Evolutionary conservation across 2,329 filamentous ascomycete species (phyloP).

Genomic region (Arthrinium phaeospermum): DNA sequence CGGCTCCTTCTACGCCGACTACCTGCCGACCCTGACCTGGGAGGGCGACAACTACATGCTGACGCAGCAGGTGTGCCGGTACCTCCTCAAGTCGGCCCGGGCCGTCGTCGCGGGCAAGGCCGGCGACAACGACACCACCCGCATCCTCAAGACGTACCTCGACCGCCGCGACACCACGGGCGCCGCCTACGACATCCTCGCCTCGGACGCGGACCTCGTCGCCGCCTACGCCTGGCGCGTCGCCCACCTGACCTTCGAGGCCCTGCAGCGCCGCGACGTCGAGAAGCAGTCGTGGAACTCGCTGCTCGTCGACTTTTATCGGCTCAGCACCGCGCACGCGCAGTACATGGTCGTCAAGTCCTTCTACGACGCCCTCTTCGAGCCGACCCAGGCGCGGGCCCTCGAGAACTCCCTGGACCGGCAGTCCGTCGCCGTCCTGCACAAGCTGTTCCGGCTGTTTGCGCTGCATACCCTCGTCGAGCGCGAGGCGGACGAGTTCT

Average conservation of each 20-base stretch:
- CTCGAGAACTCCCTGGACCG: conserved; percentile 60
- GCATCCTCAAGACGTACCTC: conserved; percentile 69
- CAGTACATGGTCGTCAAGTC: conserved; percentile 82
- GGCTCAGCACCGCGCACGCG: conserved; percentile 74
- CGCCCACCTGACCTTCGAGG: conserved; percentile 76
- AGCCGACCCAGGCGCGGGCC: conserved; percentile 43
- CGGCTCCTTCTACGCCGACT: conserved; percentile 76
- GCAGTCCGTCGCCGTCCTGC: conserved; percentile 63
- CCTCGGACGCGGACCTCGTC: conserved; percentile 72
- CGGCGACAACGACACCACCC: conserved; percentile 68
- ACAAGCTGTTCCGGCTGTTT: conserved; percentile 85
- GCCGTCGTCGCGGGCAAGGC: conserved; percentile 69
- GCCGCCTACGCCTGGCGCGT: conserved; percentile 78
- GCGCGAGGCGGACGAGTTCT: conserved; percentile 74
- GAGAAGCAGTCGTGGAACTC: conserved; percentile 81
- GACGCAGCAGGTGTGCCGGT: conserved; percentile 78
- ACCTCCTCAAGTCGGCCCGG: conserved; percentile 77
- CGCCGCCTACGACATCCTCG: conserved; percentile 76
- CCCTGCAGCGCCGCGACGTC: conserved; percentile 73
- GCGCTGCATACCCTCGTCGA: conserved; percentile 63
- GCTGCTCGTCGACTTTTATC: conserved; percentile 79
- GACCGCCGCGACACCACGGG: conserved; percentile 67
- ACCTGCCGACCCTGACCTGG: conserved; percentile 73
- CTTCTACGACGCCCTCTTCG: conserved; percentile 55
- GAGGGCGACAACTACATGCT: conserved; percentile 86